Percentiles rank a stretch among this genome's conserved stretches.
Evolutionary conservation across 176 grass and related monocot species (phyloP).

Genomic region (Zea luxurians): DNA sequence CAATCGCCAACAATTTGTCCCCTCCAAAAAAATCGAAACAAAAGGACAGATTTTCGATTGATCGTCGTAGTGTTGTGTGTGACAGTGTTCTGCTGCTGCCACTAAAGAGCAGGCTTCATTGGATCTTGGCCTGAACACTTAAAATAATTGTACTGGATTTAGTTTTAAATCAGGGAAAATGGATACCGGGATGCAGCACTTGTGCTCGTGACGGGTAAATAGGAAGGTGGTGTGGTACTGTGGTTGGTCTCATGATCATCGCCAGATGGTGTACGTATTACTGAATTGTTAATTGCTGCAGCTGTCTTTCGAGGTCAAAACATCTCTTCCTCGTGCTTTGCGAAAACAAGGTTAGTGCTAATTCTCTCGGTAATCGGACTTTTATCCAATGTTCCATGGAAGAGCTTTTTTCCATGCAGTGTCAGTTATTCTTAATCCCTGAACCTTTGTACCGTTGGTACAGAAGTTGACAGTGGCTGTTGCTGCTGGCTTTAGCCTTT

Average conservation of each 20-base stretch:
- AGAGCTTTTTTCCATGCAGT: constrained; percentile 35
- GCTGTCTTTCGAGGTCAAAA: constrained; percentile 50
- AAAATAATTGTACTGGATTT: constrained; percentile 11
- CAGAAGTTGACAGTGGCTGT: constrained; percentile 53
- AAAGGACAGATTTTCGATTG: constrained; percentile 37
- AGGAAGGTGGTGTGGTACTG: constrained; percentile 55
- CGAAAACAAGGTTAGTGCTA: constrained; percentile 47
- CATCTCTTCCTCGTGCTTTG: constrained; percentile 49
- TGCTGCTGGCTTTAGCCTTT: constrained; percentile 23
- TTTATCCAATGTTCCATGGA: constrained; percentile 37
- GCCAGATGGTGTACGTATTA: constrained; percentile 44
- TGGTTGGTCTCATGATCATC: constrained; percentile 46
- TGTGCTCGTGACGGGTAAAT: constrained; percentile 42
- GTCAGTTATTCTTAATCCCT: constrained; percentile 44
- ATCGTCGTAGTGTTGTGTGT: constrained; percentile 24
- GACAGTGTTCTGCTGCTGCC: constrained; percentile 3
- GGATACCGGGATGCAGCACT: neutral
- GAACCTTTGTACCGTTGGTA: constrained; percentile 35
- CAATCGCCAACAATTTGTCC: neutral
- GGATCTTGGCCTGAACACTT: constrained; percentile 4
- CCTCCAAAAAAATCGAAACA: neutral
- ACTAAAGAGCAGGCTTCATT: constrained; percentile 35
- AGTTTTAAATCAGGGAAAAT: constrained; percentile 25
- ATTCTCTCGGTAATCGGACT: constrained; percentile 58
- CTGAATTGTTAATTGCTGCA: constrained; percentile 41